Conservation (phyloP, 2,329 filamentous ascomycete species). For the Neurospora sp. region DNA sequence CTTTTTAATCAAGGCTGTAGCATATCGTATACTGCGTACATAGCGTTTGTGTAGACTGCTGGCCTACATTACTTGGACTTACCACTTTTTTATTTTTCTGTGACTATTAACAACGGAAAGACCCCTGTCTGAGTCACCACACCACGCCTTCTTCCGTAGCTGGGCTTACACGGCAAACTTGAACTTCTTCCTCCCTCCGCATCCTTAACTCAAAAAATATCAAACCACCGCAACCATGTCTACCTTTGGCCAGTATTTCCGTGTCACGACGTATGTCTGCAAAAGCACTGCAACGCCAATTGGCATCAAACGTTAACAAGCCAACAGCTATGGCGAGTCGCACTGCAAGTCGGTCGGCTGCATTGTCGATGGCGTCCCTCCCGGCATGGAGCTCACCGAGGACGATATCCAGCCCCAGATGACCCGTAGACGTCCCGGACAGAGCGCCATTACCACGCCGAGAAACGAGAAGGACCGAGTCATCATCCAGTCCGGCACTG, state of each 20-base stretch:
- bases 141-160: not conserved
- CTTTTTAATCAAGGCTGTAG: not conserved
- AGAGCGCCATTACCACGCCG: constrained; percentile 82
- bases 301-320: constrained; percentile 1
- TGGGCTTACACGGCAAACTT: not conserved
- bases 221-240: constrained; percentile 50
- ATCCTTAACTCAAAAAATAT: not conserved
- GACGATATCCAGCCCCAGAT: constrained; percentile 89
- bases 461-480: constrained; percentile 88
- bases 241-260: constrained; percentile 74
- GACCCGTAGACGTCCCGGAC: constrained; percentile 79
- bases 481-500: constrained; percentile 85
- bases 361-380: constrained; percentile 88
- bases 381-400: constrained; percentile 77
- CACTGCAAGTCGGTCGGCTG: constrained; percentile 90
- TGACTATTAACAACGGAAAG: not conserved
- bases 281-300: not conserved
- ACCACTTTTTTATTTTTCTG: not conserved
- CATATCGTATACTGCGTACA: not conserved
- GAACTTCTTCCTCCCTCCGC: not conserved
- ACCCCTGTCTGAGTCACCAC: not conserved
- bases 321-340: constrained; percentile 35
- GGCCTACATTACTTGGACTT: not conserved
- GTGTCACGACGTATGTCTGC: constrained; percentile 63
- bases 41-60: not conserved